These are phyloP conservation scores for Dictyostelium discoideum DNA, from an alignment of 78 protist species.

Conservation along the genomic window dicty_2.7 NC_007089.4:1963501-1964000, in stretches of 20 bases:
- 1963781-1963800: not conserved
- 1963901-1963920: constrained; percentile 64
- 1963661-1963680: too few relatives aligned
- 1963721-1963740: too few relatives aligned
- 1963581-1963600: not conserved
- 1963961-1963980: constrained; percentile 65
- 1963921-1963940: constrained; percentile 58
- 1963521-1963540: constrained; percentile 68
- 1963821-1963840: constrained; percentile 71
- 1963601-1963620: not conserved
- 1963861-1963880: constrained; percentile 81
- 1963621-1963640: too few relatives aligned
- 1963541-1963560: constrained; percentile 79
- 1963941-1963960: constrained; percentile 77
- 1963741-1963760: not conserved
- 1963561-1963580: constrained; percentile 54
- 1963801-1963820: not conserved
- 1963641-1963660: too few relatives aligned
- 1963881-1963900: constrained; percentile 74
- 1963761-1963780: not conserved
- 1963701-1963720: too few relatives aligned
- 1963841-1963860: constrained; percentile 83
- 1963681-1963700: too few relatives aligned
- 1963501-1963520: constrained; percentile 49
- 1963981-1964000: constrained; percentile 77